phyloP scores from a whole-genome alignment of 306 rosid genomes.

The Rubus idaeus region DNA sequence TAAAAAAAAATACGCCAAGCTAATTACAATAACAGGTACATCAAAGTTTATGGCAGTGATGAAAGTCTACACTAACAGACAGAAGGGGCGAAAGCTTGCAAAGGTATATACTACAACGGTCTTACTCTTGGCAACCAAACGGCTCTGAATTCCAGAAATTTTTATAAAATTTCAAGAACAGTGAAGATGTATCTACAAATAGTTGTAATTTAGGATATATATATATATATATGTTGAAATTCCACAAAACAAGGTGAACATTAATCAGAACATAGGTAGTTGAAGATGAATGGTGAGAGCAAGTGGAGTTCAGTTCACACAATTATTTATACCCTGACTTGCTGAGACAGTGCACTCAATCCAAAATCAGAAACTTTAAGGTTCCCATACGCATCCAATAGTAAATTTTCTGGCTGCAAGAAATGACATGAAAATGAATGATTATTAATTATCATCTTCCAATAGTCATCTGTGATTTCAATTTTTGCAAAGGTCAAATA shows the following conservation, averaged over 20 bases:
- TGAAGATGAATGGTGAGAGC: slow-evolving; percentile 18
- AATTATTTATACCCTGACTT: slow-evolving; percentile 67
- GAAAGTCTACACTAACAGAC: not conserved
- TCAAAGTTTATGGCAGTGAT: not conserved
- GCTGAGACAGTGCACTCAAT: slow-evolving; percentile 92
- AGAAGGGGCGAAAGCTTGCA: not conserved
- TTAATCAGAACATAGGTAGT: slow-evolving; percentile 17
- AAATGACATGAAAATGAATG: not conserved
- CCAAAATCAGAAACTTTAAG: slow-evolving; percentile 99
- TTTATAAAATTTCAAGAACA: not conserved
- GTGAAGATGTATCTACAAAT: not conserved
- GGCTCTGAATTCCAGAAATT: not conserved
- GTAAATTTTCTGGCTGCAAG: slow-evolving; percentile 92
- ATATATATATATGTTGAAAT: not conserved
- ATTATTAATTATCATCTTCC: not conserved
- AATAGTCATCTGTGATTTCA: not conserved
- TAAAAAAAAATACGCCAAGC: not conserved
- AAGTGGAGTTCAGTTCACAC: slow-evolving; percentile 24
- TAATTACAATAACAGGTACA: not conserved
- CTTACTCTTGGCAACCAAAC: not conserved
- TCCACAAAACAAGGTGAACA: slow-evolving; percentile 16
- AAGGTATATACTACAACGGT: not conserved
- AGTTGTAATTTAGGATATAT: not conserved
- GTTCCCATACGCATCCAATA: slow-evolving; percentile 73
- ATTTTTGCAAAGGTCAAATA: slow-evolving; percentile 23